Evolutionary conservation across 2,329 filamentous ascomycete species (phyloP), one percentile per base, ranked within the genome.

Genomic region (Rugonectria rugulosa): DNA sequence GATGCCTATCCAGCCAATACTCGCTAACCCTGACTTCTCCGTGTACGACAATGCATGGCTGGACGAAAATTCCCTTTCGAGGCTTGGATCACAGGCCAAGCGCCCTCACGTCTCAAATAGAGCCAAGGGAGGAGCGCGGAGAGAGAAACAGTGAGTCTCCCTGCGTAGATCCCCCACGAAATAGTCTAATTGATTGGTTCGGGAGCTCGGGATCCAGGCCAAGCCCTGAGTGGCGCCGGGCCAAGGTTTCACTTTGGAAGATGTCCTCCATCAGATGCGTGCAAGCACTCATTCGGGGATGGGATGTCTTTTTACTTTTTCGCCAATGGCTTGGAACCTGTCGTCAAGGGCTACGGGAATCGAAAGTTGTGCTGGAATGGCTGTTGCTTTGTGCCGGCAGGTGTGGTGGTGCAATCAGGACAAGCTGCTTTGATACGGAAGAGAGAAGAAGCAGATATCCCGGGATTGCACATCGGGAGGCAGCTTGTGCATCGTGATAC

Each of bases 21-120:
- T 14, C 5, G 15, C 37, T 19, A 7, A 21, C 5, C 37, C 19
- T 23, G 27, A 45, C 26, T 15, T 29, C 24, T 27, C 32, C 23
- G 10, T 24, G 46, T 50, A n/a, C 17, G n/a, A 50, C 53, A 24
- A 26, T 12, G 45, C 24, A 12, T 26, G 32, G 15, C 14, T 17
- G 4, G 20, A 10, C 27, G 21, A 23, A 44, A 31, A 36, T 12
- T 21, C 43, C 31, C 24, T n/a, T 23, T 26, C 31, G 34, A 50
- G 41, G 34, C 46, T 38, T 41, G n/a, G 45, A 40, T 21, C 31
- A 46, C 46, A 36, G 50, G 46, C 53, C 21, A 34, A 40, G 36
- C 19, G 29, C n/a, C n/a, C n/a, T n/a, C n/a, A n/a, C n/a, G n/a
- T n/a, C n/a, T n/a, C n/a, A 45, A 38, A 32, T 37, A 5, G 37